A percentile compares a stretch with the other conserved stretches of the same genome.
These are phyloP conservation scores for Acanthamoeba healyi DNA, from an alignment of 208 protist genomes.

Conservation along the genomic window DNA sequence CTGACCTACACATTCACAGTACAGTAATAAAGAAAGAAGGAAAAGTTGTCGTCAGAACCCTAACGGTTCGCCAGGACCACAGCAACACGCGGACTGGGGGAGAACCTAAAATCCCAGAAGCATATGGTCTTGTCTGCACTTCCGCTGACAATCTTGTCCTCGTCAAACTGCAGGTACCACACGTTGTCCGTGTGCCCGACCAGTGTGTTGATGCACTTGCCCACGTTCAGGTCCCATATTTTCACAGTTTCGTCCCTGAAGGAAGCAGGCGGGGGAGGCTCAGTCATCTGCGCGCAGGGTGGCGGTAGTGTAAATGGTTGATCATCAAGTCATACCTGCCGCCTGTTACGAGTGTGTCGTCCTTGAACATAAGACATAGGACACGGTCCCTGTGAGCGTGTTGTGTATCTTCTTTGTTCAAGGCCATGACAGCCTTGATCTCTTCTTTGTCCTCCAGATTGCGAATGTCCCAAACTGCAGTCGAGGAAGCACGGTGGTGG, in stretches of 20 bases:
- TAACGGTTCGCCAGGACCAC: too few relatives aligned
- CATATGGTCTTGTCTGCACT: conserved; percentile 61
- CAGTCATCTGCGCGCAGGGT: background rate
- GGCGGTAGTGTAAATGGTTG: background rate
- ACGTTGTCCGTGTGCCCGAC: conserved; percentile 66
- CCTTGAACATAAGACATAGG: conserved; percentile 59
- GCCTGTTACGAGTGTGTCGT: conserved; percentile 12
- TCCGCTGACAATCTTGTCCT: conserved; percentile 60
- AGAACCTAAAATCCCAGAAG: conserved; percentile 24
- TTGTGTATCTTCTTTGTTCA: conserved; percentile 41
- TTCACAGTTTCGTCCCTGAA: conserved; percentile 43
- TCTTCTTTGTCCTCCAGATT: conserved; percentile 61
- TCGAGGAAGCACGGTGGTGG: background rate
- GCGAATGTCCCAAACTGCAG: conserved; percentile 64
- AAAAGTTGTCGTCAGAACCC: too few relatives aligned
- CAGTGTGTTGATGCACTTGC: conserved; percentile 43
- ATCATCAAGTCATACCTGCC: too few relatives aligned
- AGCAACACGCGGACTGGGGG: background rate
- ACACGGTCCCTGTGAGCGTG: conserved; percentile 62
- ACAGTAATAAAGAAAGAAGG: too few relatives aligned
- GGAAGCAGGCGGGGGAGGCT: background rate
- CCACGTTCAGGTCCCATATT: conserved; percentile 57
- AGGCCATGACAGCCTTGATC: background rate
- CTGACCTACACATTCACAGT: too few relatives aligned
- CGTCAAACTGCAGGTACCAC: conserved; percentile 70